These are phyloP conservation scores for Chrysosporium keratinophilum DNA, from an alignment of 2,329 filamentous ascomycete genomes.

Conservation along the genomic window DNA sequence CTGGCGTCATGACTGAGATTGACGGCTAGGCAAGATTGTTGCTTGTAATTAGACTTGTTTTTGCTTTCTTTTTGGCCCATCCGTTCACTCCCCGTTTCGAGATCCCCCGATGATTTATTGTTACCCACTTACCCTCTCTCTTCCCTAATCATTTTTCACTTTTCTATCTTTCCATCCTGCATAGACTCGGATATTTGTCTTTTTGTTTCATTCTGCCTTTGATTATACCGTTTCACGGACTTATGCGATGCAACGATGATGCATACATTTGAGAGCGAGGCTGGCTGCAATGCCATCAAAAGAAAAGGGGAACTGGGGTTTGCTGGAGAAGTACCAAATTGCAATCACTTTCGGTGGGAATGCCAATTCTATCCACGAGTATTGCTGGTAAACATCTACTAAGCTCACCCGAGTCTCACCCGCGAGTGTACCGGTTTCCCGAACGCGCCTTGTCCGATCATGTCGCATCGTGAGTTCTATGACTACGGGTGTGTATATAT, in stretches of 20 bases:
- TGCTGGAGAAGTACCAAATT: slow-evolving; percentile 11
- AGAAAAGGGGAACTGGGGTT: background rate
- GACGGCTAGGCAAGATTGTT: slow-evolving; percentile 6
- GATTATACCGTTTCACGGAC: background rate
- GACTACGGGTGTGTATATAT: slow-evolving; percentile 1
- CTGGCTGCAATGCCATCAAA: background rate
- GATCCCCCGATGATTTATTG: slow-evolving; percentile 4
- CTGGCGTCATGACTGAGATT: slow-evolving; percentile 4
- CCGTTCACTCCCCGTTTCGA: slow-evolving; percentile 1
- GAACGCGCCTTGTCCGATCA: background rate
- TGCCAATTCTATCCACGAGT: slow-evolving; percentile 12
- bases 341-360: slow-evolving; percentile 13
- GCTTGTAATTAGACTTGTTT: slow-evolving; percentile 11
- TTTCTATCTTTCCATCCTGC: background rate
- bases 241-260: background rate
- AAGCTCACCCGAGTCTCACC: background rate
- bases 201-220: background rate
- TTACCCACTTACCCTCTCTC: slow-evolving; percentile 6
- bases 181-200: slow-evolving; percentile 1
- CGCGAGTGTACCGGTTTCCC: background rate
- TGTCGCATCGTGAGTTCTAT: background rate
- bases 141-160: background rate
- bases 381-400: slow-evolving; percentile 11
- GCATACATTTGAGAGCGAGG: background rate
- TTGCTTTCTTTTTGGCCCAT: background rate